Conservation (phyloP, 805 yeast species). For the Ogataea ramenticola region DNA sequence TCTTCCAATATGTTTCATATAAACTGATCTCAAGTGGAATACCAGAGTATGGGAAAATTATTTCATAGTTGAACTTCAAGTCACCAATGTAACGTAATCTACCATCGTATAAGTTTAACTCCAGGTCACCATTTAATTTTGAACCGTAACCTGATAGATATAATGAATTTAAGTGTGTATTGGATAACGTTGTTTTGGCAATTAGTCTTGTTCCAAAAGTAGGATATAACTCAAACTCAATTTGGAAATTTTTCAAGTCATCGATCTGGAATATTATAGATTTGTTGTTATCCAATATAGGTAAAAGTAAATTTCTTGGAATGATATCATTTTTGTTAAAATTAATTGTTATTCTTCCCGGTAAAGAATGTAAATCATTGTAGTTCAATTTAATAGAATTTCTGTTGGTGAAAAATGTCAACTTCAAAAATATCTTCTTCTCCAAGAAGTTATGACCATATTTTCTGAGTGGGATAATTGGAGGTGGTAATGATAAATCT, state of each 20-base stretch:
- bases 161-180: slow-evolving; percentile 38
- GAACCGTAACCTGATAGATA: slow-evolving; percentile 30
- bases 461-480: slow-evolving; percentile 85
- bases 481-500: slow-evolving; percentile 89
- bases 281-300: slow-evolving; percentile 61
- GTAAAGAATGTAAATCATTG: slow-evolving; percentile 40
- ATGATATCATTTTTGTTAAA: slow-evolving; percentile 73
- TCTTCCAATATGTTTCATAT: slow-evolving; percentile 96
- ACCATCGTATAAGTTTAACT: slow-evolving; percentile 74
- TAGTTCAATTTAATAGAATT: slow-evolving; percentile 37
- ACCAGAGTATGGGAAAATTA: slow-evolving; percentile 86
- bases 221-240: slow-evolving; percentile 88
- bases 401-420: slow-evolving; percentile 50
- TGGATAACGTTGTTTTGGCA: slow-evolving; percentile 78
- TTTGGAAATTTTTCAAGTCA: slow-evolving; percentile 57
- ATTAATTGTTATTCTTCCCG: slow-evolving; percentile 79
- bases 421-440: slow-evolving; percentile 76
- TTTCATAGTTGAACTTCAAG: slow-evolving; percentile 66
- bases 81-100: slow-evolving; percentile 80
- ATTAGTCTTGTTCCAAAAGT: slow-evolving; percentile 89
- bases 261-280: slow-evolving; percentile 77
- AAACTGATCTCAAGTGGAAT: slow-evolving; percentile 78
- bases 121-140: slow-evolving; percentile 30
- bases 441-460: slow-evolving; percentile 96
- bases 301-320: slow-evolving; percentile 79